Conservation (phyloP, 495 filamentous ascomycete species). For the Xylaria grammica region DNA sequence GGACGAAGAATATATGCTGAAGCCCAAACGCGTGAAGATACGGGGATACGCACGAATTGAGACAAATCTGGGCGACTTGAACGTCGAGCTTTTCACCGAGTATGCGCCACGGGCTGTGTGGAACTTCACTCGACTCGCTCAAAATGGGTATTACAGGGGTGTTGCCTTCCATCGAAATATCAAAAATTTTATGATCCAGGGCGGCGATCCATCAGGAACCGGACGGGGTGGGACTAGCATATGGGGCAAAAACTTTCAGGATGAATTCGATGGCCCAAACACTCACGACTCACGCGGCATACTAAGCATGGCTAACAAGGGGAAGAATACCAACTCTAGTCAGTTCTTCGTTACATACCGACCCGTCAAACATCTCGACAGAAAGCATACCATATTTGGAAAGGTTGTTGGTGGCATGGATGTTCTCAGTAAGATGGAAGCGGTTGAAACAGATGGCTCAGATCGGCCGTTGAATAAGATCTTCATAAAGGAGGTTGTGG, state of each 20-base stretch:
- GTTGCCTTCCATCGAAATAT: constrained; percentile 92
- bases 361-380: constrained; percentile 79
- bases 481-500: constrained; percentile 77
- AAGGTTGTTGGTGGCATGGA: constrained; percentile 79
- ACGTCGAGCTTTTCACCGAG: constrained; percentile 89
- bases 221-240: constrained; percentile 85
- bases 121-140: constrained; percentile 91
- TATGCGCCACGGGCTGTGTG: constrained; percentile 90
- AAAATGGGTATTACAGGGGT: constrained; percentile 86
- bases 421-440: constrained; percentile 76
- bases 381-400: constrained; percentile 96
- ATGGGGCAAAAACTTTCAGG: constrained; percentile 90
- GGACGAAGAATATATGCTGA: constrained; percentile 95
- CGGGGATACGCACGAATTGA: constrained; percentile 90
- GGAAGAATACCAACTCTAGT: constrained; percentile 92
- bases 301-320: constrained; percentile 96
- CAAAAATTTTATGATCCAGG: constrained; percentile 96
- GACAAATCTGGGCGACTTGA: constrained; percentile 81
- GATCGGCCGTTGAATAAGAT: constrained; percentile 78
- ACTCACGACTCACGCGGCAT: constrained; percentile 80
- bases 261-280: constrained; percentile 89
- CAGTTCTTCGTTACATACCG: constrained; percentile 97
- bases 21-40: constrained; percentile 81
- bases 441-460: constrained; percentile 67
- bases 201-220: constrained; percentile 90